A percentile compares a stretch with the other conserved stretches of the same genome.
phyloP scores from a whole-genome alignment of 371 early-diverging fungal genomes.

The Mucor lusitanicus region DNA sequence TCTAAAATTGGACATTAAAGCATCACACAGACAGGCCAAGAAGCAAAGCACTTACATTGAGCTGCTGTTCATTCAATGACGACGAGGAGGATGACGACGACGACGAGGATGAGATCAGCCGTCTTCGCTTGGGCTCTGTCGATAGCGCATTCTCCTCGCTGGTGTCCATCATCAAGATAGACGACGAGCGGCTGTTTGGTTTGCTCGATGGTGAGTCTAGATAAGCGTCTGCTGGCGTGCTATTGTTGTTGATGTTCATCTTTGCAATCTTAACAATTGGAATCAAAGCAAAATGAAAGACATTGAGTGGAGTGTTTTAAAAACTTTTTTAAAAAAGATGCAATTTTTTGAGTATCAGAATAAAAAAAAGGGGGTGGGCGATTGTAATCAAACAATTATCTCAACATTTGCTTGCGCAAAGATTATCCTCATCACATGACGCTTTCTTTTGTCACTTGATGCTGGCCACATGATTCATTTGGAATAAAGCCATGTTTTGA shows the following conservation, averaged over 20 bases:
- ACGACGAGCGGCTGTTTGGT: conserved; percentile 13
- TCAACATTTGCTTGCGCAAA: neutral
- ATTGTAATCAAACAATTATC: neutral
- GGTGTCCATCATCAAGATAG: neutral
- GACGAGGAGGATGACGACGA: neutral
- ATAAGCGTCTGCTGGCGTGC: neutral
- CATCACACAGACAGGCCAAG: neutral
- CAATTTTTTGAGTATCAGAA: neutral
- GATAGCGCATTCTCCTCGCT: neutral
- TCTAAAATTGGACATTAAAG: neutral
- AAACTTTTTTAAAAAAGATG: neutral
- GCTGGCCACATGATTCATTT: neutral
- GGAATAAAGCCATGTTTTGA: neutral
- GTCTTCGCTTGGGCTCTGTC: conserved; percentile 9
- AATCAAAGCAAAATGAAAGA: neutral
- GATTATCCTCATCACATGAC: conserved; percentile 3
- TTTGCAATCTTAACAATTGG: neutral
- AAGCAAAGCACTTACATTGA: neutral
- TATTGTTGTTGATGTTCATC: neutral
- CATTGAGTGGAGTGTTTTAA: neutral
- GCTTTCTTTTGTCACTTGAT: neutral
- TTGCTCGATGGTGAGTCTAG: conserved; percentile 3
- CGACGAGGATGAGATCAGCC: conserved; percentile 5
- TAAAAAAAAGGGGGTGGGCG: neutral
- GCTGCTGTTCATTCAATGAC: neutral